Evolutionary conservation across 2,329 filamentous ascomycete genomes (phyloP).

Genomic region (Blumeria graminis): DNA sequence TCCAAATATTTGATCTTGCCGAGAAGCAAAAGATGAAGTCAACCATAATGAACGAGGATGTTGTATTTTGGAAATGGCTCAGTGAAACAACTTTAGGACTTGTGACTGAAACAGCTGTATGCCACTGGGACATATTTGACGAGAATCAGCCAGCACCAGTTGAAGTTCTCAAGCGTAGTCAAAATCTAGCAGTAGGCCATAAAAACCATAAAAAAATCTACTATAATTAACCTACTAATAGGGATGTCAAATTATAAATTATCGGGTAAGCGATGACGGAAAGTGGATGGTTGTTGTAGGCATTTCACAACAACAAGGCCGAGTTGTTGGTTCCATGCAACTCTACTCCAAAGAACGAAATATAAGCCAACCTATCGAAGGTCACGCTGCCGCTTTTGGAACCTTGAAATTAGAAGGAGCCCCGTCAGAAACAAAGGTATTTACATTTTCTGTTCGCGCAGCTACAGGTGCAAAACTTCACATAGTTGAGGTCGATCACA

Average conservation of each 20-base stretch:
- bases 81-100: conserved; percentile 71
- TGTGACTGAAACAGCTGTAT: conserved; percentile 75
- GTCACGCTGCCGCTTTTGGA: conserved; percentile 86
- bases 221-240: conserved; percentile 16
- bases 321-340: conserved; percentile 90
- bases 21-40: conserved; percentile 94
- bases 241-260: conserved; percentile 99
- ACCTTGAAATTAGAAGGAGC: conserved; percentile 74
- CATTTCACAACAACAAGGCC: conserved; percentile 78
- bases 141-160: conserved; percentile 51
- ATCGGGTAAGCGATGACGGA: conserved; percentile 80
- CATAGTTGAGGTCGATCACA: conserved; percentile 91
- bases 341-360: conserved; percentile 88
- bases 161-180: conserved; percentile 86
- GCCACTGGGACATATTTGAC: conserved; percentile 96
- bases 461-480: conserved; percentile 83
- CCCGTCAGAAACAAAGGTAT: conserved; percentile 76
- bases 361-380: conserved; percentile 94
- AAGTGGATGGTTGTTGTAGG: conserved; percentile 98
- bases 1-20: conserved; percentile 92
- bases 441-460: conserved; percentile 85
- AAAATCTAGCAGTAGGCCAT: conserved; percentile 53
- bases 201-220: neutral
- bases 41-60: conserved; percentile 85
- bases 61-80: conserved; percentile 99